Conservation (phyloP, 1,284 basidiomycete species). For the Gymnopus androsaceus region DNA sequence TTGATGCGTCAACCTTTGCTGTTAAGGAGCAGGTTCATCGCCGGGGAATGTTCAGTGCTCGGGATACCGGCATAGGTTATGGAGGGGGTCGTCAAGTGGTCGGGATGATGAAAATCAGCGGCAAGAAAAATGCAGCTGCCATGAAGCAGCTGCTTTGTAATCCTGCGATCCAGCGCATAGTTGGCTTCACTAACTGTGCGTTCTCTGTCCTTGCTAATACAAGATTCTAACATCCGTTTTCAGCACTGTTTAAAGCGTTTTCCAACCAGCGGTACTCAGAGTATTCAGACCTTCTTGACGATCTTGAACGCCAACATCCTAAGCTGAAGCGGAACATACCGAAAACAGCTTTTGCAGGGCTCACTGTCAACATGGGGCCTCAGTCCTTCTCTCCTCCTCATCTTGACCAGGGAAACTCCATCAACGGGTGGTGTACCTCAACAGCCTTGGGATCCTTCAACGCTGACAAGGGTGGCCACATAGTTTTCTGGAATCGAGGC, state of each 20-base stretch:
- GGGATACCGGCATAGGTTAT: background rate
- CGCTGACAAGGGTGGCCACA: background rate
- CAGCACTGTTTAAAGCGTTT: background rate
- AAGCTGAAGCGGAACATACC: background rate
- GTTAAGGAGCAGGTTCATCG: background rate
- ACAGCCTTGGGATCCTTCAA: background rate
- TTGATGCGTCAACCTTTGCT: no score
- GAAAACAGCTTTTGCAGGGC: background rate
- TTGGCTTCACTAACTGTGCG: background rate
- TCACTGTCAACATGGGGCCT: slow-evolving; percentile 1
- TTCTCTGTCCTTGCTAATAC: background rate
- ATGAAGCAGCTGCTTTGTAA: background rate
- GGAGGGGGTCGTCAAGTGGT: background rate
- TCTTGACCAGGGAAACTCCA: background rate
- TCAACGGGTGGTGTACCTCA: background rate
- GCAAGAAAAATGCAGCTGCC: background rate
- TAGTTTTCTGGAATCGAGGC: slow-evolving; percentile 3
- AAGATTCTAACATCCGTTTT: background rate
- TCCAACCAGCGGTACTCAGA: background rate
- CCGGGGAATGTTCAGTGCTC: background rate
- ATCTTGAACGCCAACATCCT: background rate
- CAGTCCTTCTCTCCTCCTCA: background rate
- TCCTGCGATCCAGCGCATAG: background rate
- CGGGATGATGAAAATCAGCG: background rate
- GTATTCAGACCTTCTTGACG: background rate